phyloP scores from a whole-genome alignment of 2,329 filamentous ascomycete genomes.

The Parastagonospora nodorum region DNA sequence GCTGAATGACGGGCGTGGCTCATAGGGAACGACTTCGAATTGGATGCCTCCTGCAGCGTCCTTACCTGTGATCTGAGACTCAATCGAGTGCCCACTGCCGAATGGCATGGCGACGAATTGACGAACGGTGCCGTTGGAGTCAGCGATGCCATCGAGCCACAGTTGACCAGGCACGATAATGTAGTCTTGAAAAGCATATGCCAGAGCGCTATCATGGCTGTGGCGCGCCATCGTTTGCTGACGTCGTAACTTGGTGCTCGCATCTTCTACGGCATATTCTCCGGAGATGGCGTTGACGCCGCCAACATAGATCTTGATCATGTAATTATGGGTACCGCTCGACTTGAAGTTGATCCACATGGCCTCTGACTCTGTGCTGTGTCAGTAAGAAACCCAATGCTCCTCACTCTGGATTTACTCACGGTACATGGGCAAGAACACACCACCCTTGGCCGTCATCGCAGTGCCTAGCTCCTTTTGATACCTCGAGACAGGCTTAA shows the following conservation, averaged over 20 bases:
- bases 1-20: too few species aligned
- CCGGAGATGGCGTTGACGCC: conserved; percentile 52
- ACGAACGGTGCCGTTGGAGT: conserved; percentile 43
- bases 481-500: conserved; percentile 23
- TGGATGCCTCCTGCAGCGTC: conserved; percentile 52
- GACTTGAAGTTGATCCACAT: conserved; percentile 50
- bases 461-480: conserved; percentile 36
- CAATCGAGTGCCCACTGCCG: conserved; percentile 51
- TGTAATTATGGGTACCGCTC: conserved; percentile 25
- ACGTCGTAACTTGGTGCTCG: conserved; percentile 6
- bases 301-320: conserved; percentile 49
- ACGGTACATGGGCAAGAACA: conserved; percentile 56
- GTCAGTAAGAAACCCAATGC: too few species aligned
- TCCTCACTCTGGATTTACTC: too few species aligned
- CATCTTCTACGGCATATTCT: conserved; percentile 30
- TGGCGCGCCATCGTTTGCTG: background rate
- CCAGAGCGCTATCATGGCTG: background rate
- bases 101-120: conserved; percentile 57
- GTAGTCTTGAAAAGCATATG: conserved; percentile 48
- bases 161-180: conserved; percentile 47
- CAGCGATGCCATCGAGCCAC: conserved; percentile 52
- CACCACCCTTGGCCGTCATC: conserved; percentile 49
- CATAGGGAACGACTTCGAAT: conserved; percentile 51
- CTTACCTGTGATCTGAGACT: conserved; percentile 52
- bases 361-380: conserved; percentile 43